These are phyloP conservation scores for Brettanomyces anomalus DNA, from an alignment of 805 yeast genomes.

Conservation along the genomic window DNA sequence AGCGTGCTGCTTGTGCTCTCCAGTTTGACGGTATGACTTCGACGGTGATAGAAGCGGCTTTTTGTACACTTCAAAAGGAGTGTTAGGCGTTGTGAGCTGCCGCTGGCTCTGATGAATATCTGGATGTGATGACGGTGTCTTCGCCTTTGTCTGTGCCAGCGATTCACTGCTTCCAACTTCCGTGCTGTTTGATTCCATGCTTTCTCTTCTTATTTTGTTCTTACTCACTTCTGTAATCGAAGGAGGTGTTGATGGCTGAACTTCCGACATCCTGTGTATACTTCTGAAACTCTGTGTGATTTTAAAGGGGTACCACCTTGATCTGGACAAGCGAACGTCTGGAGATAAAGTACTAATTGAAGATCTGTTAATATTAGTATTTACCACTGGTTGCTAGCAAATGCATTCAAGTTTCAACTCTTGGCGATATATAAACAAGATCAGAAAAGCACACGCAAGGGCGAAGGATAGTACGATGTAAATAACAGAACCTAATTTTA, in stretches of 20 bases:
- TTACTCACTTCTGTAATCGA: neutral
- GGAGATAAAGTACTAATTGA: too few relatives aligned
- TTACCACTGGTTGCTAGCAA: too few relatives aligned
- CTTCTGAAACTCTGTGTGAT: too few relatives aligned
- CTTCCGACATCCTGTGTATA: neutral
- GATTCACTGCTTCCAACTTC: neutral
- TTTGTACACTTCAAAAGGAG: conserved; percentile 9
- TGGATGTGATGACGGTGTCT: conserved; percentile 14
- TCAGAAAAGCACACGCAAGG: too few relatives aligned
- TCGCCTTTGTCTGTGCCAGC: neutral
- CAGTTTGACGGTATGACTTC: neutral
- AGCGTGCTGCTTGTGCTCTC: conserved; percentile 3
- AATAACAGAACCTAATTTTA: conserved; percentile 20
- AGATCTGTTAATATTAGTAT: too few relatives aligned
- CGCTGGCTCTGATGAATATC: conserved; percentile 10
- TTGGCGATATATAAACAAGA: too few relatives aligned
- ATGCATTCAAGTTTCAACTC: too few relatives aligned
- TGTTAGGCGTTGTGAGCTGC: conserved; percentile 16
- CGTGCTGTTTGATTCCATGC: neutral
- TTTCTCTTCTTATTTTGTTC: neutral
- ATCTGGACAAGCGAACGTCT: too few relatives aligned
- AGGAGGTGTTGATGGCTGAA: conserved; percentile 1
- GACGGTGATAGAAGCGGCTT: conserved; percentile 5
- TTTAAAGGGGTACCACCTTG: too few relatives aligned
- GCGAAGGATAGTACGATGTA: too few relatives aligned